Evolutionary conservation across 2,329 filamentous ascomycete species (phyloP).

Genomic region (Alternaria arbusti): DNA sequence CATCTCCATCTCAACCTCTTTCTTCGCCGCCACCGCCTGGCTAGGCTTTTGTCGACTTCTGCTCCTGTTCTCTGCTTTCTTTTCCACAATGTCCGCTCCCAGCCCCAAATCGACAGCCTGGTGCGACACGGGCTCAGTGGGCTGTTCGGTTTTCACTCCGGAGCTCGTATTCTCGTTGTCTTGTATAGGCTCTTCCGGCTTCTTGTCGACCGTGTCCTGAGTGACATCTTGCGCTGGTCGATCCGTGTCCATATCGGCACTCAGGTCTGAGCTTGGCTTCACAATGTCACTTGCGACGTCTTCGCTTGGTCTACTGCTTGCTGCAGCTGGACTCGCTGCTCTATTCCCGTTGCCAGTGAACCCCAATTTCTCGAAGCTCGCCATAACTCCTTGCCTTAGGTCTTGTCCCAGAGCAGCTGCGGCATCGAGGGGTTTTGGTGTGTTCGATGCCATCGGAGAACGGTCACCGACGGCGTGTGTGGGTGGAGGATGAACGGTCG

Average conservation of each 20-base stretch:
- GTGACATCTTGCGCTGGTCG: neutral
- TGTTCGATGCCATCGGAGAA: constrained; percentile 7
- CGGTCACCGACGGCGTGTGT: constrained; percentile 27
- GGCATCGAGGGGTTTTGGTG: constrained; percentile 30
- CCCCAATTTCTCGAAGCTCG: constrained; percentile 40
- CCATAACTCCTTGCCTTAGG: constrained; percentile 38
- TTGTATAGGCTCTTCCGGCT: neutral
- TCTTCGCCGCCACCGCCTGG: constrained; percentile 23
- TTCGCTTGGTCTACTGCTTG: constrained; percentile 16
- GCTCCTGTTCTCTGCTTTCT: constrained; percentile 20
- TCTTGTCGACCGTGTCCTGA: neutral
- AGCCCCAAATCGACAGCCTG: neutral
- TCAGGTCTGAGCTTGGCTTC: constrained; percentile 14
- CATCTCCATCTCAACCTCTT: constrained; percentile 47
- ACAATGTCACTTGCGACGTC: constrained; percentile 16
- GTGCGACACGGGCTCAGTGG: neutral
- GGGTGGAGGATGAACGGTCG: constrained; percentile 30
- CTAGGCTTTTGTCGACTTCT: constrained; percentile 23
- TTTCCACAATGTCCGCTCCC: constrained; percentile 12
- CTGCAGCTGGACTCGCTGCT: constrained; percentile 22
- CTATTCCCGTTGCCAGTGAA: constrained; percentile 23
- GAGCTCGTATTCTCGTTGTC: neutral
- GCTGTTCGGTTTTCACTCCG: neutral
- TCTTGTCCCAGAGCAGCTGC: constrained; percentile 39
- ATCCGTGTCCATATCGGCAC: neutral